A percentile compares a stretch with the other conserved stretches of the same genome.
These are phyloP conservation scores for Musa acuminata DNA, from an alignment of 176 grass and related monocot genomes.

Conservation along the genomic window DNA sequence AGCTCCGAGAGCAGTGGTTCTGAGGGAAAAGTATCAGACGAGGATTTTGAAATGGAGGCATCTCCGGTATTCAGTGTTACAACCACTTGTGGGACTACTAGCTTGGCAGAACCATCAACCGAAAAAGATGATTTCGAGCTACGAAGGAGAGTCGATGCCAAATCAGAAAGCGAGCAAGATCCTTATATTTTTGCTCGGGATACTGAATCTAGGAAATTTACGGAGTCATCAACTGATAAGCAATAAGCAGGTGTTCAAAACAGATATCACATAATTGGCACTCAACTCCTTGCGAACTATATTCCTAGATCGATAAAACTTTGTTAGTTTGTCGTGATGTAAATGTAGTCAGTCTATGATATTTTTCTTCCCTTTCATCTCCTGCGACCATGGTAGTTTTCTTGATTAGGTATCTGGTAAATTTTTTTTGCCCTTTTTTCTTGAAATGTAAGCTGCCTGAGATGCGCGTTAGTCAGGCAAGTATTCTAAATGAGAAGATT, in stretches of 20 bases:
- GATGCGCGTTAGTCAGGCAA: neutral
- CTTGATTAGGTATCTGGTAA: neutral
- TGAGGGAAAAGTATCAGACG: constrained; percentile 19
- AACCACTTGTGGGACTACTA: neutral
- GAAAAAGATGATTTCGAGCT: neutral
- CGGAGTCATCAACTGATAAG: neutral
- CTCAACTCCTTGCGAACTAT: neutral
- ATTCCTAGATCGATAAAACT: neutral
- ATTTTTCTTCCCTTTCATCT: neutral
- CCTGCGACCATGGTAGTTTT: neutral
- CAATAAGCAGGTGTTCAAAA: neutral
- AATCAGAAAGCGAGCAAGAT: neutral
- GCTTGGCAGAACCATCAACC: neutral
- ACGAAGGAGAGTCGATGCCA: neutral
- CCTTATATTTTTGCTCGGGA: neutral
- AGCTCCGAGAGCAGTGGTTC: constrained; percentile 29
- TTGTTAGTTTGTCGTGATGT: neutral
- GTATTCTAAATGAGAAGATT: neutral
- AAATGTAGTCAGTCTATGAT: neutral
- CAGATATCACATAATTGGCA: neutral
- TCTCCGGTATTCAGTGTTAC: constrained; percentile 26
- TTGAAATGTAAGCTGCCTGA: neutral
- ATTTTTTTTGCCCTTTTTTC: neutral
- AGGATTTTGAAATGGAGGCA: constrained; percentile 38
- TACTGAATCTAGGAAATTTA: neutral